Conservation (phyloP, 2,329 filamentous ascomycete species). For the Aspergillus oerlinghausenensis region DNA sequence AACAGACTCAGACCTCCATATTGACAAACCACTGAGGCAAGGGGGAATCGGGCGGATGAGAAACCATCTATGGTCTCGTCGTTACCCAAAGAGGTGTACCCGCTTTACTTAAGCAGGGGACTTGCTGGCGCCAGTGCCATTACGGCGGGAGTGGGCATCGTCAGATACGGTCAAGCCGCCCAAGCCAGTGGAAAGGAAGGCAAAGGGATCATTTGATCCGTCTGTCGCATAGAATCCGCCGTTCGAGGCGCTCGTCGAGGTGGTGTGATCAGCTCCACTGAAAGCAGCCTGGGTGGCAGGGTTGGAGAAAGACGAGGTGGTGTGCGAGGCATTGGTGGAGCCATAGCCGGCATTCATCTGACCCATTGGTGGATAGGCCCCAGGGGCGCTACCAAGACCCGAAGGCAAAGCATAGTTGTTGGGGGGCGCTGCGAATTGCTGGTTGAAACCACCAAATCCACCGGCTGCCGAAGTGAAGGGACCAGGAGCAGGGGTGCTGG, state of each 20-base stretch:
- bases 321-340: constrained; percentile 71
- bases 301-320: constrained; percentile 84
- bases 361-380: constrained; percentile 66
- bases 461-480: constrained; percentile 67
- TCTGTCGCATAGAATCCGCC: constrained; percentile 62
- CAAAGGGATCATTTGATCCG: constrained; percentile 57
- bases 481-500: constrained; percentile 72
- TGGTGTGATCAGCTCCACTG: constrained; percentile 77
- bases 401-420: constrained; percentile 88
- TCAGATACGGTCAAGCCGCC: constrained; percentile 54
- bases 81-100: neutral
- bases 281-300: constrained; percentile 92
- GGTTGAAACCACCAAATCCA: constrained; percentile 63
- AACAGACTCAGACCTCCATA: constrained; percentile 35
- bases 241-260: constrained; percentile 70
- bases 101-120: constrained; percentile 36
- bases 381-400: constrained; percentile 72
- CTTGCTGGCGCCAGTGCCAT: constrained; percentile 43
- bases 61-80: neutral
- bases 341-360: constrained; percentile 74
- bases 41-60: constrained; percentile 2
- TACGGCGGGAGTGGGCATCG: constrained; percentile 42
- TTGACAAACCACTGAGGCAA: constrained; percentile 28
- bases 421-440: constrained; percentile 76
- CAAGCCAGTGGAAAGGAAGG: constrained; percentile 59